Percentiles rank a stretch among this genome's conserved stretches.
These are phyloP conservation scores for Dendrothele bispora DNA, from an alignment of 768 basidiomycete genomes.

Conservation along the genomic window DNA sequence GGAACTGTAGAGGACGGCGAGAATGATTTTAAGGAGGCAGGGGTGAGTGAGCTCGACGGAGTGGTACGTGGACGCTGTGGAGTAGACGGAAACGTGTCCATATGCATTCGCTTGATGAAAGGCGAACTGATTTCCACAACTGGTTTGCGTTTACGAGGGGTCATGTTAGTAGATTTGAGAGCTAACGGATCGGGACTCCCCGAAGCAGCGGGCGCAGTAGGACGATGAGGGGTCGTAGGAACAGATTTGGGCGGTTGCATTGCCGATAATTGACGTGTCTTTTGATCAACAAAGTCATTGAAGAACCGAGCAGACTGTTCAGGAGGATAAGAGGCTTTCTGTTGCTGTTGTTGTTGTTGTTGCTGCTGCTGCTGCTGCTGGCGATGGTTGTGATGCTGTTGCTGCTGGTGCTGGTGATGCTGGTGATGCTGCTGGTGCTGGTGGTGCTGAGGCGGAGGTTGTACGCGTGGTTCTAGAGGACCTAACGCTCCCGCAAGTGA, in stretches of 20 bases:
- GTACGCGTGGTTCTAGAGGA: conserved; percentile 34
- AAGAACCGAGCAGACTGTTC: conserved; percentile 67
- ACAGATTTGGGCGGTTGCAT: conserved; percentile 15
- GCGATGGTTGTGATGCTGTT: conserved; percentile 8
- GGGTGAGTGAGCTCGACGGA: conserved; percentile 13
- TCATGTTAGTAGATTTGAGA: conserved; percentile 44
- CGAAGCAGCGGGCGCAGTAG: not conserved
- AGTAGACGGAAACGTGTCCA: too few relatives aligned
- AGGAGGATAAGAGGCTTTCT: conserved; percentile 40
- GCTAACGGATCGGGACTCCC: conserved; percentile 62
- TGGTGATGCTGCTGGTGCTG: conserved; percentile 14
- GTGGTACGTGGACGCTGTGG: too few relatives aligned
- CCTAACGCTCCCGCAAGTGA: conserved; percentile 78
- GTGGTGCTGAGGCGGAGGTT: conserved; percentile 17
- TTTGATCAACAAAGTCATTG: conserved; percentile 62
- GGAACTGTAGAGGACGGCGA: conserved; percentile 1
- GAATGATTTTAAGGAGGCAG: conserved; percentile 2
- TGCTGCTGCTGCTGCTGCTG: conserved; percentile 13
- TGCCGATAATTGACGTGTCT: conserved; percentile 39
- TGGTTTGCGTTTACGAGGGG: conserved; percentile 74
- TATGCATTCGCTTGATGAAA: conserved; percentile 59
- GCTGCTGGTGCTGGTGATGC: conserved; percentile 4
- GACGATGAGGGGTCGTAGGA: conserved; percentile 18
- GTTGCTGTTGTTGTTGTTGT: conserved; percentile 18
- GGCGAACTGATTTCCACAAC: conserved; percentile 61